Conservation (phyloP, 2,329 filamentous ascomycete genomes). For the Calonectria pteridis region DNA sequence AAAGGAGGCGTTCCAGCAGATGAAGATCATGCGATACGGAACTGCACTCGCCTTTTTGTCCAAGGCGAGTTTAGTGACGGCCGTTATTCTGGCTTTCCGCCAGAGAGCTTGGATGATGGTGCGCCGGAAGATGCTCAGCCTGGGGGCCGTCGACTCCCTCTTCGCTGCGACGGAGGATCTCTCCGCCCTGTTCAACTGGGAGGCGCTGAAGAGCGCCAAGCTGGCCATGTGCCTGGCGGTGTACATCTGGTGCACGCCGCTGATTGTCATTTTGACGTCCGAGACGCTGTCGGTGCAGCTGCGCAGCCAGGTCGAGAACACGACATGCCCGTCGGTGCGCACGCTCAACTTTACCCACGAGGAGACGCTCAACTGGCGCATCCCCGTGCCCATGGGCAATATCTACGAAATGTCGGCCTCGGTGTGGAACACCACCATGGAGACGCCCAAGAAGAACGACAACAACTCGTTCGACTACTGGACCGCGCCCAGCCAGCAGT, state of each 20-base stretch:
- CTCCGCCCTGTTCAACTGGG: conserved; percentile 41
- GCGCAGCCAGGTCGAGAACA: conserved; percentile 21
- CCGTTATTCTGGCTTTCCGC: conserved; percentile 41
- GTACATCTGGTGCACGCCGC: conserved; percentile 43
- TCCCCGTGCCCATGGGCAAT: conserved; percentile 9
- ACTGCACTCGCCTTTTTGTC: conserved; percentile 40
- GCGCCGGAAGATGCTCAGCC: conserved; percentile 42
- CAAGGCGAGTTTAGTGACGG: conserved; percentile 42
- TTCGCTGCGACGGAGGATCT: conserved; percentile 43
- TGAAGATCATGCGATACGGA: conserved; percentile 39
- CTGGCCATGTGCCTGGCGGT: conserved; percentile 43
- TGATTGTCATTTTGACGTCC: conserved; percentile 44
- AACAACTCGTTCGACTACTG: conserved; percentile 41
- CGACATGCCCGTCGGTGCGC: conserved; percentile 37
- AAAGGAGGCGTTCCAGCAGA: conserved; percentile 35
- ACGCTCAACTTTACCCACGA: conserved; percentile 44
- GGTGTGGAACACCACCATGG: conserved; percentile 37
- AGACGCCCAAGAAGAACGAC: background rate
- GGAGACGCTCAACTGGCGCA: conserved; percentile 31
- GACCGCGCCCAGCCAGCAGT: conserved; percentile 34
- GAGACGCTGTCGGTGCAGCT: conserved; percentile 38
- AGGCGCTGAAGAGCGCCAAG: conserved; percentile 39
- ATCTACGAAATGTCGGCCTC: conserved; percentile 37
- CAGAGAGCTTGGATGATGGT: conserved; percentile 45
- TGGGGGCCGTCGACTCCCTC: conserved; percentile 43